Conservation (phyloP, 2,329 filamentous ascomycete genomes). For the Helotiales sp. region DNA sequence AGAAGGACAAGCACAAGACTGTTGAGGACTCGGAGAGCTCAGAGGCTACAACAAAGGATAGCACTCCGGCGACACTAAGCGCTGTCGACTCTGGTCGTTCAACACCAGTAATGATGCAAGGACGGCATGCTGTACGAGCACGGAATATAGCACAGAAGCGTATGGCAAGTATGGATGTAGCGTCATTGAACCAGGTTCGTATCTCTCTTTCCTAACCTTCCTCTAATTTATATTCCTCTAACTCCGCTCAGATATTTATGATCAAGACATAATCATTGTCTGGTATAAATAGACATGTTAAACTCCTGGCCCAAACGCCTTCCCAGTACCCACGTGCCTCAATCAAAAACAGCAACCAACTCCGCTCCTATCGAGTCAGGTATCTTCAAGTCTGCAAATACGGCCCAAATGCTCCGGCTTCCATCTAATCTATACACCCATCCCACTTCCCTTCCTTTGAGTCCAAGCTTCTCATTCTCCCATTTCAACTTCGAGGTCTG, state of each 20-base stretch:
- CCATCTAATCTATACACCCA: not conserved
- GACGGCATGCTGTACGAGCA: conserved; percentile 73
- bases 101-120: conserved; percentile 47
- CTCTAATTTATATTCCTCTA: conserved; percentile 12
- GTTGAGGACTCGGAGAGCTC: conserved; percentile 30
- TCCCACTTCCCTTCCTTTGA: not conserved
- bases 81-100: conserved; percentile 44
- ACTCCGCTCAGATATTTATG: conserved; percentile 62
- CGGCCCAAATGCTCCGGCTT: conserved; percentile 1
- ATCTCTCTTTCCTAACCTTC: not conserved
- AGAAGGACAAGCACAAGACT: conserved; percentile 42
- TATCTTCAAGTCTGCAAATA: not conserved
- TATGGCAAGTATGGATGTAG: conserved; percentile 76
- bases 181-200: conserved; percentile 81
- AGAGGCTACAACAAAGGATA: conserved; percentile 21
- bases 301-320: not conserved
- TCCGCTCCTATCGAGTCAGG: not conserved
- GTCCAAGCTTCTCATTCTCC: not conserved
- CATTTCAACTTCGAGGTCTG: not conserved
- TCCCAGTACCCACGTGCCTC: not conserved
- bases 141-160: conserved; percentile 88
- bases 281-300: conserved; percentile 14
- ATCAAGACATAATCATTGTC: conserved; percentile 48
- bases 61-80: conserved; percentile 29
- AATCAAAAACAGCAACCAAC: conserved; percentile 3